Conservation (phyloP, 177 flowering plant genomes). For the Vitis hybrid region DNA sequence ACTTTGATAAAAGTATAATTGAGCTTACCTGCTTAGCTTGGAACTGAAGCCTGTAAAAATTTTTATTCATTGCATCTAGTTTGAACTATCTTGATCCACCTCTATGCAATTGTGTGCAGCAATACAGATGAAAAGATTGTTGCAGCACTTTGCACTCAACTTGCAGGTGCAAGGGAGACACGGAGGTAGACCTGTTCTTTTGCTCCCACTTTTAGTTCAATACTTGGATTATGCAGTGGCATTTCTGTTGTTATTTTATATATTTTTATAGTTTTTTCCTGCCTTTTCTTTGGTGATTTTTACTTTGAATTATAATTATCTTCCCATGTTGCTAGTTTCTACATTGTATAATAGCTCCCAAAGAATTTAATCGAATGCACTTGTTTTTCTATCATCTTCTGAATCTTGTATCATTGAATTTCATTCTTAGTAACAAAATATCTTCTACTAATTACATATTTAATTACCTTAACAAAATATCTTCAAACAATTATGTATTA, state of each 20-base stretch:
- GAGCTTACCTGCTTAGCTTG: not conserved
- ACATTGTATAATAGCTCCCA: not conserved
- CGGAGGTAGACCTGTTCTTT: constrained; percentile 42
- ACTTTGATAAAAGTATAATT: not conserved
- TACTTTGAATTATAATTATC: not conserved
- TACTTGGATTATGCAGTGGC: not conserved
- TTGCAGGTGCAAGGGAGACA: constrained; percentile 34
- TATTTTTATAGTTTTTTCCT: constrained; percentile 5
- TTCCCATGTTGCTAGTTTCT: not conserved
- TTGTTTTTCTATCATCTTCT: not conserved
- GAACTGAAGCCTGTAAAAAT: not conserved
- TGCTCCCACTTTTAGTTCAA: not conserved
- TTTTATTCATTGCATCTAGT: not conserved
- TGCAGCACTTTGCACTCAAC: constrained; percentile 76
- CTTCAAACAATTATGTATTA: too few species aligned
- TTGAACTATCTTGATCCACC: not conserved
- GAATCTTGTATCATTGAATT: not conserved
- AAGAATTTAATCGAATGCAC: not conserved
- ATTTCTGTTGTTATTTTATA: not conserved
- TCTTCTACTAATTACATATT: not conserved
- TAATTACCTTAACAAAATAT: too few species aligned
- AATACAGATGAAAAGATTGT: constrained; percentile 97
- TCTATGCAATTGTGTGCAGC: constrained; percentile 39
- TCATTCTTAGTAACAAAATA: not conserved
- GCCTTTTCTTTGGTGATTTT: not conserved